phyloP scores from a whole-genome alignment of 1,284 basidiomycete species.

The Trichosporon inkin region DNA sequence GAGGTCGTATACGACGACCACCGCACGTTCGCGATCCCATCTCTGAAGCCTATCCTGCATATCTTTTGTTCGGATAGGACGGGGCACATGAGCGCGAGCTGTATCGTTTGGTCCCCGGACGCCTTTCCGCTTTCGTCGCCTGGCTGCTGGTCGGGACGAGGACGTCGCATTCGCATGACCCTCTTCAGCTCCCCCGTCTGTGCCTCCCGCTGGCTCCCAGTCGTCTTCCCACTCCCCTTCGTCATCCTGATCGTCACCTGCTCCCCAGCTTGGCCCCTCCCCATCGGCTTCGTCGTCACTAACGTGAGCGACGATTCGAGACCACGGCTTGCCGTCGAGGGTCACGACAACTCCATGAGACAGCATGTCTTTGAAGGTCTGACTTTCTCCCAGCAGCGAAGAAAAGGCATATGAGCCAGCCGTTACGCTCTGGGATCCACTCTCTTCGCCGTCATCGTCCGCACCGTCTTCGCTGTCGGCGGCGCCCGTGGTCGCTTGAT shows the following conservation, averaged over 20 bases:
- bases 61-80: constrained; percentile 4
- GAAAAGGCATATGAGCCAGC: constrained; percentile 18
- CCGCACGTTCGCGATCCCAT: constrained; percentile 42
- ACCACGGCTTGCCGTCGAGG: constrained; percentile 49
- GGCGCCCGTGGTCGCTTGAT: background rate
- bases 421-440: constrained; percentile 6
- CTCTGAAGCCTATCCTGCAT: constrained; percentile 4
- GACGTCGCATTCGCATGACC: constrained; percentile 18
- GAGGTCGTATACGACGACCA: constrained; percentile 49
- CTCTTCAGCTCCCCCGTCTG: constrained; percentile 12
- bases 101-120: constrained; percentile 12
- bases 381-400: constrained; percentile 17
- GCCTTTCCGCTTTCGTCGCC: constrained; percentile 10
- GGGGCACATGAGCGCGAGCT: background rate
- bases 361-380: constrained; percentile 48
- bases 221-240: constrained; percentile 26
- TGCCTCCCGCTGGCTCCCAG: constrained; percentile 10
- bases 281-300: constrained; percentile 34
- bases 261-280: background rate
- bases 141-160: constrained; percentile 9
- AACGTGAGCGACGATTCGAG: constrained; percentile 49
- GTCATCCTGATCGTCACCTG: constrained; percentile 16
- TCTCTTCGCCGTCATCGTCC: constrained; percentile 29
- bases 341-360: constrained; percentile 48
- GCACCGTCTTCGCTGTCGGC: constrained; percentile 33